A percentile compares a stretch with the other conserved stretches of the same genome.
These are phyloP conservation scores for Nakazawaea wickerhamii DNA, from an alignment of 805 yeast genomes.

Conservation along the genomic window DNA sequence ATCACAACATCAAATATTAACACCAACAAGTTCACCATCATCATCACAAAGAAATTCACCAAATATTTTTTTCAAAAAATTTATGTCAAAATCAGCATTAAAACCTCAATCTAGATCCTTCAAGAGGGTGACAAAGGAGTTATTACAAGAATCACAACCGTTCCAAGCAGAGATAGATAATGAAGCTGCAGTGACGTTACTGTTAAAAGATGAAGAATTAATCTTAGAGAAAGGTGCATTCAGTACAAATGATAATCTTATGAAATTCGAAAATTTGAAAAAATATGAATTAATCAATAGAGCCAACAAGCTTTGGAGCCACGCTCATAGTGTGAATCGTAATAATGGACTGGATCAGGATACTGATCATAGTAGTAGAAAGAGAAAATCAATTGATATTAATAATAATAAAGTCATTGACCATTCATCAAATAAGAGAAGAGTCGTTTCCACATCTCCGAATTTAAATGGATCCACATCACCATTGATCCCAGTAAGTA, in stretches of 20 bases:
- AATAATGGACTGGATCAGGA: conserved; percentile 3
- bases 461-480: conserved; percentile 13
- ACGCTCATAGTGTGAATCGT: conserved; percentile 12
- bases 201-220: conserved; percentile 25
- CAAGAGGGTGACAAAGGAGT: conserved; percentile 27
- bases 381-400: conserved; percentile 18
- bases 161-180: conserved; percentile 29
- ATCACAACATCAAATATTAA: background rate
- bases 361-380: conserved; percentile 13
- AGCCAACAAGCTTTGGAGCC: conserved; percentile 32
- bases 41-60: conserved; percentile 13
- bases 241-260: background rate
- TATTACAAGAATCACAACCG: conserved; percentile 29
- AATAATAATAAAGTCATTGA: background rate
- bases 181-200: conserved; percentile 28
- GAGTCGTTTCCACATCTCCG: conserved; percentile 20
- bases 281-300: conserved; percentile 28
- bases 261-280: conserved; percentile 18
- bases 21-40: background rate
- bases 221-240: conserved; percentile 14
- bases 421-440: conserved; percentile 16
- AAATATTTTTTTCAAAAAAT: conserved; percentile 25
- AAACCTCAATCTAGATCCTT: conserved; percentile 31
- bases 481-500: conserved; percentile 14
- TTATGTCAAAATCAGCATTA: conserved; percentile 22